These are phyloP conservation scores for Stentor roeselii DNA, from an alignment of 73 alveolate genomes.

Conservation along the genomic window DNA sequence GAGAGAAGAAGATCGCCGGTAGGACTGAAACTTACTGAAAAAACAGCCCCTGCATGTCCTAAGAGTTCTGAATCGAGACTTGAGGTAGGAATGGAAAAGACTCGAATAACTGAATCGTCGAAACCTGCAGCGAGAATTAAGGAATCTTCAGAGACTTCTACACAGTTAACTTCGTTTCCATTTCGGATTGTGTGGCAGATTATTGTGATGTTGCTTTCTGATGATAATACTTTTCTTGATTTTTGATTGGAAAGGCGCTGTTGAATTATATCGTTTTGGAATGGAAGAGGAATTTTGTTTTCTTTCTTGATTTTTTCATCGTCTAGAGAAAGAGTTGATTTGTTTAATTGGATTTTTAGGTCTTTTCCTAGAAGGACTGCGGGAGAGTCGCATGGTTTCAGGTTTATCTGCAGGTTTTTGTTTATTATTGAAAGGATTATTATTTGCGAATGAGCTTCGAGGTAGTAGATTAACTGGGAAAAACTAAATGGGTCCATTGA, in stretches of 20 bases:
- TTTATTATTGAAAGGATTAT: slow-evolving; percentile 29
- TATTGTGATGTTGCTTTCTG: background rate
- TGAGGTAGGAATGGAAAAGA: background rate
- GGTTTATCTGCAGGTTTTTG: slow-evolving; percentile 19
- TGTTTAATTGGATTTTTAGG: background rate
- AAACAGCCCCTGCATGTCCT: slow-evolving; percentile 86
- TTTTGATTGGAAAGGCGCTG: background rate
- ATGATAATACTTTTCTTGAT: background rate
- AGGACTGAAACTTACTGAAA: slow-evolving; percentile 66
- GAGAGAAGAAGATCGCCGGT: slow-evolving; percentile 68
- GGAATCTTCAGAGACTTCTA: slow-evolving; percentile 32
- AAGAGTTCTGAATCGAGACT: background rate
- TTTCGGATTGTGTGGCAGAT: background rate
- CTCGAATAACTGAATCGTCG: slow-evolving; percentile 24
- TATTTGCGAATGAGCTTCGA: slow-evolving; percentile 12
- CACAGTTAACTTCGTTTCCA: background rate
- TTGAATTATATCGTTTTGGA: background rate
- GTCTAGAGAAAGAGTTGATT: background rate
- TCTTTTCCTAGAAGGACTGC: slow-evolving; percentile 26
- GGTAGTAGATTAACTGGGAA: slow-evolving; percentile 12
- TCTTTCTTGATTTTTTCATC: slow-evolving; percentile 8
- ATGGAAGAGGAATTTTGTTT: background rate
- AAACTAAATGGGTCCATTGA: background rate
- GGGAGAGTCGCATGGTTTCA: background rate
- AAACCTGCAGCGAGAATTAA: slow-evolving; percentile 41